Conservation (phyloP, 176 grass and related monocot genomes). For the Pontederia crassipes region DNA sequence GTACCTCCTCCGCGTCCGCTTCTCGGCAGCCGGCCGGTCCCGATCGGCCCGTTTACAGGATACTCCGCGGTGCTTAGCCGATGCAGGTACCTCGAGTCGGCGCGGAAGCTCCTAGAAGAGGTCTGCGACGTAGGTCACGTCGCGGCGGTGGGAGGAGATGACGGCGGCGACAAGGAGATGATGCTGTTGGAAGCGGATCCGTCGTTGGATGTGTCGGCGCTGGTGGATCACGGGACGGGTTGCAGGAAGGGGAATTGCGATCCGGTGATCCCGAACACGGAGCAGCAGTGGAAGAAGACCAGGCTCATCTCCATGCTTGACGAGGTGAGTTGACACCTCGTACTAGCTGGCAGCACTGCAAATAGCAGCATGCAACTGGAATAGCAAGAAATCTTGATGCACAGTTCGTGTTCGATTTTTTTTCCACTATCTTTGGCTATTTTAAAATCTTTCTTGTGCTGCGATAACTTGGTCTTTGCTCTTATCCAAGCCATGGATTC, state of each 20-base stretch:
- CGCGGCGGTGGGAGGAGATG: slow-evolving; percentile 13
- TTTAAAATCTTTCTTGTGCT: slow-evolving; percentile 4
- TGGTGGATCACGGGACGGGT: slow-evolving; percentile 23
- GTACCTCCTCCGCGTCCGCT: slow-evolving; percentile 16
- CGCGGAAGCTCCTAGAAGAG: slow-evolving; percentile 83
- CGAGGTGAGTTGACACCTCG: slow-evolving; percentile 33
- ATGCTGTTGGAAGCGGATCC: slow-evolving; percentile 29
- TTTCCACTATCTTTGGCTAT: background rate
- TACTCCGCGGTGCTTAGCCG: slow-evolving; percentile 73
- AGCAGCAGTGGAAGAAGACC: slow-evolving; percentile 93
- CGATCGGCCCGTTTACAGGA: slow-evolving; percentile 69
- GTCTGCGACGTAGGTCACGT: slow-evolving; percentile 69
- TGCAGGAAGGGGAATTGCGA: slow-evolving; percentile 13
- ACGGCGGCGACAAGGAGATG: slow-evolving; percentile 9
- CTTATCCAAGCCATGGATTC: background rate
- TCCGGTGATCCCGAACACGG: slow-evolving; percentile 13
- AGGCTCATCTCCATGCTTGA: slow-evolving; percentile 86
- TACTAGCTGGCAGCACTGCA: background rate
- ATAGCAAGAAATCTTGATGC: no score
- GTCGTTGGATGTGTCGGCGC: slow-evolving; percentile 16
- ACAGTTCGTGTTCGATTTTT: slow-evolving; percentile 10
- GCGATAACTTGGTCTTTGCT: background rate
- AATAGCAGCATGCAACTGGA: no score
- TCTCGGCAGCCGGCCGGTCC: slow-evolving; percentile 23
- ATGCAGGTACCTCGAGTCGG: slow-evolving; percentile 74